phyloP scores from a whole-genome alignment of 2,329 filamentous ascomycete species.

The Venturia nashicola region DNA sequence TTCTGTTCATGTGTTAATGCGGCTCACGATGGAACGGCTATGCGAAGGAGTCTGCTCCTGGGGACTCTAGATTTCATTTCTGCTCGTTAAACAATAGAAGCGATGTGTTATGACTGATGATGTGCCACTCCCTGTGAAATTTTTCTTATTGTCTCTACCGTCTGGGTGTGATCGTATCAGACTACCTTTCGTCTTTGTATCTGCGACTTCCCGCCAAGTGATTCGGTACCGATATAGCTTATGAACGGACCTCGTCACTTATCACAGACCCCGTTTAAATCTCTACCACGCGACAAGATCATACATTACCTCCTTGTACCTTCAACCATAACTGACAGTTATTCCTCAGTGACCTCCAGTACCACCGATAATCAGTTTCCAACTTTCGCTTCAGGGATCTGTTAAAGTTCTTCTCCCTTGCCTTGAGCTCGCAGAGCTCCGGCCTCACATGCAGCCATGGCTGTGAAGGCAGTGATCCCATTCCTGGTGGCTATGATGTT shows the following conservation, averaged over 20 bases:
- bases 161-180: too few relatives aligned
- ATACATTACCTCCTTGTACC: neutral
- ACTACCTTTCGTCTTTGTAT: neutral
- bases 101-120: slow-evolving; percentile 1
- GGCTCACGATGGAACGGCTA: slow-evolving; percentile 3
- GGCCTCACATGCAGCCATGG: slow-evolving; percentile 41
- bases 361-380: neutral
- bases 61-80: slow-evolving; percentile 6
- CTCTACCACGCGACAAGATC: neutral
- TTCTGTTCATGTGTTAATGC: slow-evolving; percentile 1
- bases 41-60: slow-evolving; percentile 5
- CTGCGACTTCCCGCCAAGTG: neutral
- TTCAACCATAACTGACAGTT: neutral
- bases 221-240: neutral
- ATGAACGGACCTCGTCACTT: neutral
- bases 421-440: neutral
- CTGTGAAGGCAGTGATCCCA: slow-evolving; percentile 59
- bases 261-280: neutral
- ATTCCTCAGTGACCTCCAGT: neutral
- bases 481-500: slow-evolving; percentile 94
- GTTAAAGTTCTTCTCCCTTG: too few relatives aligned
- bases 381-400: neutral
- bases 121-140: neutral
- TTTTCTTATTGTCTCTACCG: neutral
- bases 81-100: slow-evolving; percentile 6